Percentiles rank a stretch among this genome's conserved stretches.
These are phyloP conservation scores for Fusarium sambucinum DNA, from an alignment of 2,329 filamentous ascomycete species.

Conservation along the genomic window DNA sequence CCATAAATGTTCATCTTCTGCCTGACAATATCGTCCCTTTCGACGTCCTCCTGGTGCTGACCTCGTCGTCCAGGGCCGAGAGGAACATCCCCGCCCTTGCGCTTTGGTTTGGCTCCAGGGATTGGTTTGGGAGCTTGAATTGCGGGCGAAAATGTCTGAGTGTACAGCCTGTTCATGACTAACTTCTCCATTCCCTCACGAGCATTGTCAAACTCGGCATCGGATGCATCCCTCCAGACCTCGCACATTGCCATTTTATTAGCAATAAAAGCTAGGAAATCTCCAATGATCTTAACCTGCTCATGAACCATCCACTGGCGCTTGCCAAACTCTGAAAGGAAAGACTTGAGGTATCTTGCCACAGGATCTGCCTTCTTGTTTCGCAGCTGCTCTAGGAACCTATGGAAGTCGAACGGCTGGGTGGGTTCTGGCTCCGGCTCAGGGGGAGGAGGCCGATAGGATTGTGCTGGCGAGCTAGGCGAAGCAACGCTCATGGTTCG, in stretches of 20 bases:
- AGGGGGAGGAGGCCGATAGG: slow-evolving; percentile 75
- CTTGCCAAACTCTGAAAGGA: slow-evolving; percentile 93
- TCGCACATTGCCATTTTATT: slow-evolving; percentile 99
- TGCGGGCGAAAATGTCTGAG: slow-evolving; percentile 94
- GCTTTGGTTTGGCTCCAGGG: slow-evolving; percentile 74
- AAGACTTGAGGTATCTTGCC: slow-evolving; percentile 93
- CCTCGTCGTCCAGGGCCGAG: slow-evolving; percentile 87
- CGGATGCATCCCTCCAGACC: slow-evolving; percentile 94
- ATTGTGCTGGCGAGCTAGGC: slow-evolving; percentile 63
- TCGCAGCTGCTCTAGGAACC: slow-evolving; percentile 93
- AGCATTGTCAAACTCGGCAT: slow-evolving; percentile 98
- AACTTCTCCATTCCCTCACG: slow-evolving; percentile 99
- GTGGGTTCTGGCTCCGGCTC: slow-evolving; percentile 83
- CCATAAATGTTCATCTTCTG: slow-evolving; percentile 98
- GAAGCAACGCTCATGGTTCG: slow-evolving; percentile 49
- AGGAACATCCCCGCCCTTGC: slow-evolving; percentile 74
- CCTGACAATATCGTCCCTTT: slow-evolving; percentile 92
- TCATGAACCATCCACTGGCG: slow-evolving; percentile 99
- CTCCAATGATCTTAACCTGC: slow-evolving; percentile 98
- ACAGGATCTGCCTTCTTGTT: slow-evolving; percentile 99
- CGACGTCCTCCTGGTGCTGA: slow-evolving; percentile 98
- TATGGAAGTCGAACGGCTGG: slow-evolving; percentile 95
- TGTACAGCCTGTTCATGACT: slow-evolving; percentile 97
- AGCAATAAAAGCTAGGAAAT: slow-evolving; percentile 95
- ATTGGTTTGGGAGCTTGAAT: slow-evolving; percentile 85